Evolutionary conservation across 495 filamentous ascomycete genomes (phyloP), one percentile per base, ranked within the genome.

Genomic region (Penicillium mononematosum): DNA sequence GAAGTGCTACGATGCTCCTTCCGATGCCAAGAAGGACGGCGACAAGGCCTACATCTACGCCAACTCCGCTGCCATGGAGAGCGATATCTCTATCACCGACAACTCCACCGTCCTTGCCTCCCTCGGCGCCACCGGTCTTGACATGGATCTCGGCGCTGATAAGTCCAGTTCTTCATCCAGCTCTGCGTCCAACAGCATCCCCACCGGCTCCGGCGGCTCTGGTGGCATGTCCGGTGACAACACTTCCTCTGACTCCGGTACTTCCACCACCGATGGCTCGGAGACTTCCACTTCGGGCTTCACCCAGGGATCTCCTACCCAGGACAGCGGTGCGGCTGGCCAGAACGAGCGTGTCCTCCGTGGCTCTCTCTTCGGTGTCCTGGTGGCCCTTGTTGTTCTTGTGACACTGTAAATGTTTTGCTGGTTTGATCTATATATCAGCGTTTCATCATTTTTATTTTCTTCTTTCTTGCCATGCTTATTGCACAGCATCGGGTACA

Each of bases 31-130:
- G 66, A 80, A 78, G 46, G 63, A 60, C 17, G 88, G 86, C 50
- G 69, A 72, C 58, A 82, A 79, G 52, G 85, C 87, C 25, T 98
- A 98, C 78, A 78, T 85, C 58, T 96, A 90, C 77, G 86, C 83
- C 61, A 69, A 83, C 65, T 68, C 70, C 17, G 67, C 75, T 2
- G 91, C 81, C 50, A 81, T 88, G 32, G 89, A 96, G 72, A 73
- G 83, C 75, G 88, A 90, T 11, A 79, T 98, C 48, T 78, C 84
- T 41, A 84, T 91, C 65, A 85, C 87, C 63, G 74, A 90, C 74
- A 85, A 91, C 66, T 65, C 77, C 44, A 95, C 90, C 50, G 72
- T 90, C n/a, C 83, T 98, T 19, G 87, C 83, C 58, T 91, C 88
- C 45, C 78, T 98, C 52, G 78, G 85, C 32, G 92, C 83, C 7